phyloP scores from a whole-genome alignment of 352 stramenopile genomes.

The Globisporangium solare region DNA sequence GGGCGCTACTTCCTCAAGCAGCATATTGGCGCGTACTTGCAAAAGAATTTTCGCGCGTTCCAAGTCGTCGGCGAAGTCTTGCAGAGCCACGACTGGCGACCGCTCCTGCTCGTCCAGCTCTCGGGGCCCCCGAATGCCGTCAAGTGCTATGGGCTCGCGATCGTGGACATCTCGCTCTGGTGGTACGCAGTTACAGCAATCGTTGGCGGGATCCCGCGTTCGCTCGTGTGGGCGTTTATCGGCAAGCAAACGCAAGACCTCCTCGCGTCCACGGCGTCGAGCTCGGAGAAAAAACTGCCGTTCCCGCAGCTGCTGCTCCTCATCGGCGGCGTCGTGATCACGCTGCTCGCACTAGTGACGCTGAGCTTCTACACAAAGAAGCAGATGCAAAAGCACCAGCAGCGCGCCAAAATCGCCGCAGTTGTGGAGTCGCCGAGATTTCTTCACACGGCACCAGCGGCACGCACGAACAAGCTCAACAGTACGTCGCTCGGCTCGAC shows the following conservation, averaged over 20 bases:
- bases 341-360: constrained; percentile 6
- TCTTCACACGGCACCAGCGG: neutral
- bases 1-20: constrained; percentile 10
- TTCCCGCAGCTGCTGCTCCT: constrained; percentile 6
- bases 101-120: constrained; percentile 15
- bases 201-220: constrained; percentile 10
- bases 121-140: constrained; percentile 13
- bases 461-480: neutral
- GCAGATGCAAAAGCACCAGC: constrained; percentile 9
- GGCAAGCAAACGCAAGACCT: constrained; percentile 6
- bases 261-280: neutral
- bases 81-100: constrained; percentile 14
- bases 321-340: constrained; percentile 7
- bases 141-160: constrained; percentile 17
- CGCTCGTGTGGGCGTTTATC: constrained; percentile 14
- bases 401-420: constrained; percentile 1
- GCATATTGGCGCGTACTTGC: constrained; percentile 10
- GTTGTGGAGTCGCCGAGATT: neutral
- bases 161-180: constrained; percentile 11
- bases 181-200: constrained; percentile 10
- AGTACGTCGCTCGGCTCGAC: neutral
- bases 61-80: constrained; percentile 12
- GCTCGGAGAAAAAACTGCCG: constrained; percentile 2
- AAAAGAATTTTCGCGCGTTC: constrained; percentile 8
- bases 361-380: constrained; percentile 10